Conservation (phyloP, 2,329 filamentous ascomycete genomes). For the Aspergillus amoenus region DNA sequence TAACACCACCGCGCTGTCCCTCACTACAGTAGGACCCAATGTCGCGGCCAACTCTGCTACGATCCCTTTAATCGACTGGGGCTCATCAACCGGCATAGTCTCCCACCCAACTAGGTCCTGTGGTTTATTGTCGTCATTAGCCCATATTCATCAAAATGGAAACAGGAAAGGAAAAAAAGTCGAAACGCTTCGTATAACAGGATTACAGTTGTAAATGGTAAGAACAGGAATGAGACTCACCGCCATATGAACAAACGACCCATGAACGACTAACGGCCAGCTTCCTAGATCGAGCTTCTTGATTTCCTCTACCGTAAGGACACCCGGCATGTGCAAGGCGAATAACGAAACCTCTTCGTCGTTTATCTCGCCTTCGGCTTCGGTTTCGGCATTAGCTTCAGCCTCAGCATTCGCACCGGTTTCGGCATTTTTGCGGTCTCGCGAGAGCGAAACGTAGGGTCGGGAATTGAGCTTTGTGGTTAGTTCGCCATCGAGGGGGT, state of each 20-base stretch:
- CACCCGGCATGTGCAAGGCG: slow-evolving; percentile 47
- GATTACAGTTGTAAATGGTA: background rate
- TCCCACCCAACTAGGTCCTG: slow-evolving; percentile 51
- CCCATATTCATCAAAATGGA: background rate
- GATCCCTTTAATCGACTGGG: slow-evolving; percentile 48
- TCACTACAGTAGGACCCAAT: slow-evolving; percentile 44
- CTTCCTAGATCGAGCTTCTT: slow-evolving; percentile 43
- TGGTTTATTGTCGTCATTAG: background rate
- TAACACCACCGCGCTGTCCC: slow-evolving; percentile 41
- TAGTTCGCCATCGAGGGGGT: slow-evolving; percentile 44
- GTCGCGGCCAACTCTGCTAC: slow-evolving; percentile 47
- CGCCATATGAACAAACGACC: slow-evolving; percentile 43
- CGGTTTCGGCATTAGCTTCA: background rate
- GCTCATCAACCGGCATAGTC: slow-evolving; percentile 39
- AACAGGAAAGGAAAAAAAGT: background rate
- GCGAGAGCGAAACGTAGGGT: slow-evolving; percentile 47
- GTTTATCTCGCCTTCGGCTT: slow-evolving; percentile 27
- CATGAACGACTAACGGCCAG: slow-evolving; percentile 45
- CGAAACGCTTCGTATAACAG: no score
- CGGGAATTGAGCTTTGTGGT: slow-evolving; percentile 41
- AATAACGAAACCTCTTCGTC: slow-evolving; percentile 48
- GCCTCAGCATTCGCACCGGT: background rate
- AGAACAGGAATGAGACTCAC: slow-evolving; percentile 25
- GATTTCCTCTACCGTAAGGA: slow-evolving; percentile 44
- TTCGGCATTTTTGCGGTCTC: slow-evolving; percentile 23